Base-by-base conservation (phyloP, 148 eudicot species). In the Persicaria tinctoria region DNA sequence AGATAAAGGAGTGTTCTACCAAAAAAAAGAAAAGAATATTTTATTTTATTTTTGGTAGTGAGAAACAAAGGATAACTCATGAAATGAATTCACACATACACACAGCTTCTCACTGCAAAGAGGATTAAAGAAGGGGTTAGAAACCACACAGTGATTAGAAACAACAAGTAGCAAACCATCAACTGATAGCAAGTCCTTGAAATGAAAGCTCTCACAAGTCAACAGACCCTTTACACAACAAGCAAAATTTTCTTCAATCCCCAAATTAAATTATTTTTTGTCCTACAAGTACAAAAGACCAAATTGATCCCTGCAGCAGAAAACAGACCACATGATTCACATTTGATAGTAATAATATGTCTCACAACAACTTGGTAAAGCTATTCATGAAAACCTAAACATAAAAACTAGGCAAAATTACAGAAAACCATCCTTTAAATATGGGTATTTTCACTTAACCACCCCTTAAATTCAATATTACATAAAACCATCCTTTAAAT, bases 211-310 rank as follows among this genome's bases (percentile, higher is more conserved):
- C 41, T 7, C 2, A 60, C 13, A 10, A 63, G 69, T 63, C 69
- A 38, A 11, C 46, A 63, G 46, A 12, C 11, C 55, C 14, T 17
- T 56, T 56, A n/a, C 17, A 16, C 23, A 57, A 57, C 62, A 57
- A n/a, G n/a, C 62, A 20, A 20, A 57, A 57, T 17, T 57, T 5
- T 57, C 62, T 57, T 57, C 23, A 57, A 5, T 57, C 62, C 27
- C 70, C 8, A 20, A 20, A 20, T 20, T 20, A 20, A 20, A 20
- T 20, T 20, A 20, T 17, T 41, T 64, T 59, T 23, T 60, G 13
- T 6, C 75, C 68, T 64, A 32, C 18, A 77, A 77, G 80, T 83
- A 79, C 76, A 72, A 71, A 70, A 57, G 48, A 70, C 72, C 69
- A 63, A 70, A 45, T 32, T 11, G 72, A 69, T 68, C 70, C 51